These are phyloP conservation scores for Termitomyces sp. DNA, from an alignment of 768 basidiomycete species.

Conservation along the genomic window DNA sequence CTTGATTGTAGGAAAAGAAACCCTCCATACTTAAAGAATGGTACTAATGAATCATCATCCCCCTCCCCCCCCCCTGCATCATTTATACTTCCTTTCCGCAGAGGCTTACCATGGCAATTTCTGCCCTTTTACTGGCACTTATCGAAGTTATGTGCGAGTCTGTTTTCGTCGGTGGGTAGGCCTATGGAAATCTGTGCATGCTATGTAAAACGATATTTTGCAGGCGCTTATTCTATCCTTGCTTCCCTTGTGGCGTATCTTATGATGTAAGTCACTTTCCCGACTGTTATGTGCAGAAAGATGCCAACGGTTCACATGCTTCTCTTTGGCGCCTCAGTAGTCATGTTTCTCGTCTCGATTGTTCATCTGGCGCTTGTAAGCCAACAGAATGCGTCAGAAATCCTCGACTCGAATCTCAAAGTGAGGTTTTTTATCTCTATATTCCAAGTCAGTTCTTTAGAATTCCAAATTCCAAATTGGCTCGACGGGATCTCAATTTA, in stretches of 20 bases:
- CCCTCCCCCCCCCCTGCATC: too few relatives aligned
- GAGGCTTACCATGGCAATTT: slow-evolving; percentile 4
- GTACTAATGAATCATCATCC: too few relatives aligned
- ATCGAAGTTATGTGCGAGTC: slow-evolving; percentile 8
- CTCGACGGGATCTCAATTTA: too few relatives aligned
- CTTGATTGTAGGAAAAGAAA: too few relatives aligned
- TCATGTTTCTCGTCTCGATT: slow-evolving; percentile 8
- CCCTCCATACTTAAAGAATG: too few relatives aligned
- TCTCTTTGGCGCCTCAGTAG: slow-evolving; percentile 9
- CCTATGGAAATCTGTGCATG: too few relatives aligned
- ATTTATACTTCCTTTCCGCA: too few relatives aligned
- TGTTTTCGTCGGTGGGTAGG: slow-evolving; percentile 2
- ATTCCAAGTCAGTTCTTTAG: background rate
- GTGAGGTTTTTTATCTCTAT: background rate
- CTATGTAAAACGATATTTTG: background rate
- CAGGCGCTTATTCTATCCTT: slow-evolving; percentile 6
- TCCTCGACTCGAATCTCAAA: background rate
- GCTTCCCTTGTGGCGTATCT: slow-evolving; percentile 4
- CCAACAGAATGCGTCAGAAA: background rate
- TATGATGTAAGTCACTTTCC: background rate
- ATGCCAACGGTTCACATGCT: slow-evolving; percentile 6
- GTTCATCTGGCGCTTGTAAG: slow-evolving; percentile 8
- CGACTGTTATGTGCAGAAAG: background rate
- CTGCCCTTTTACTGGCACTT: background rate
- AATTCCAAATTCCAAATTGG: too few relatives aligned